Conservation (phyloP, 257 asterid species). For the Linaria vulgaris region DNA sequence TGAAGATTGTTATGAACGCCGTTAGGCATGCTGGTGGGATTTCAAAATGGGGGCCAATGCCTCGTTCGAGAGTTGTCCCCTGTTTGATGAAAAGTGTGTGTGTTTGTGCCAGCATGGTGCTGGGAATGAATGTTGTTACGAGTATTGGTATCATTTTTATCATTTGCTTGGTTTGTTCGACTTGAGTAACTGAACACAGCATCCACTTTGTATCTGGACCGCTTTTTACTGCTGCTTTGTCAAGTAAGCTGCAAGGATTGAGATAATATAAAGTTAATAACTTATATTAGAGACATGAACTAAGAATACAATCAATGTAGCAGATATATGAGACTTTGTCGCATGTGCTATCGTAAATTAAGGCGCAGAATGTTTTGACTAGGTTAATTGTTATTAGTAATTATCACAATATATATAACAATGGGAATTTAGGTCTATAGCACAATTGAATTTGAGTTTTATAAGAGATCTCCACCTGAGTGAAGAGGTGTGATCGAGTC, state of each 20-base stretch:
- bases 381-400: too few species aligned
- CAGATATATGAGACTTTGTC: too few species aligned
- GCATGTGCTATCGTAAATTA: too few species aligned
- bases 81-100: slow-evolving; percentile 68
- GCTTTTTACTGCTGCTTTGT: slow-evolving; percentile 57
- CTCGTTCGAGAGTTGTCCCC: slow-evolving; percentile 54
- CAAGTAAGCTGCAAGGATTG: slow-evolving; percentile 44
- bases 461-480: slow-evolving; percentile 37
- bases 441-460: neutral
- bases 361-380: too few species aligned
- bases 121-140: slow-evolving; percentile 54
- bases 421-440: too few species aligned
- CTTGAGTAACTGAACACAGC: slow-evolving; percentile 65
- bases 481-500: slow-evolving; percentile 51
- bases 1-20: slow-evolving; percentile 60
- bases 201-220: slow-evolving; percentile 42
- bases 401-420: too few species aligned
- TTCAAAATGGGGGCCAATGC: slow-evolving; percentile 49
- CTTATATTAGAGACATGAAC: neutral
- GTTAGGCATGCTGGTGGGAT: slow-evolving; percentile 70
- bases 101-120: slow-evolving; percentile 58
- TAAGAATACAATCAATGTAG: too few species aligned
- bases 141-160: slow-evolving; percentile 70
- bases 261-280: neutral
- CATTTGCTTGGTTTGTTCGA: slow-evolving; percentile 78